Evolutionary conservation across 139 green algal genomes (phyloP), one percentile per base, ranked within the genome.

Genomic region (Diplosphaera chodatii): DNA sequence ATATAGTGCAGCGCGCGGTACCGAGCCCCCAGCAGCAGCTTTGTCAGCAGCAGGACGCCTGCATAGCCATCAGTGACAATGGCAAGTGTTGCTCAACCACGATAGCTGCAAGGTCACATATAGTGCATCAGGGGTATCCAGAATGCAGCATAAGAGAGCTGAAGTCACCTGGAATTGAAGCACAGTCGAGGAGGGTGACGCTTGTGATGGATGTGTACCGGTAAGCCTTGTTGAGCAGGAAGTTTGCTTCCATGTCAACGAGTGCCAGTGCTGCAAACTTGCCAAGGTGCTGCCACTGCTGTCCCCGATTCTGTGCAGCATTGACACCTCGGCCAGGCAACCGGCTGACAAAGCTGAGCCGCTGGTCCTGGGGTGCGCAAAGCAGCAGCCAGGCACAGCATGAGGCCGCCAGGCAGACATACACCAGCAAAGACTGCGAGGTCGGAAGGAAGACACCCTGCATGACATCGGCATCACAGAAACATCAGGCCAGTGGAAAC

Each of bases 161-260:
- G 32, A 29, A 31, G 16, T 13, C 63, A 32, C 70, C 72, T 16
- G 91, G 91, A 34, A 96, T 89, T 32, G 90, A 87, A 65, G 84
- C 89, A 74, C 76, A 91, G 78, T 96, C 89, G 1, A 96, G 84
- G 13, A 96, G 77, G 0, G 82, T 89, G 4, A 96, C 89, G 18
- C 69, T 85, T 4, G 89, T 94, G n/a, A 96, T 76, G 30, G 75
- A 87, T n/a, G 90, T 96, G 83, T 88, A 93, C 67, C 89, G 81
- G 71, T 86, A 92, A 15, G 87, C 84, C 72, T 28, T 23, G 16
- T 67, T 41, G 23, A 74, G 27, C 6, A 67, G 33, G 20, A 76
- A 87, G 77, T 96, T 96, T 0, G 75, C 90, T 70, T 94, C 80
- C 22, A 92, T 84, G 69, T 96, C 90, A 31, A 96, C 59, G 13